phyloP scores from a whole-genome alignment of 208 protist species.

The Balamuthia mandrillaris region DNA sequence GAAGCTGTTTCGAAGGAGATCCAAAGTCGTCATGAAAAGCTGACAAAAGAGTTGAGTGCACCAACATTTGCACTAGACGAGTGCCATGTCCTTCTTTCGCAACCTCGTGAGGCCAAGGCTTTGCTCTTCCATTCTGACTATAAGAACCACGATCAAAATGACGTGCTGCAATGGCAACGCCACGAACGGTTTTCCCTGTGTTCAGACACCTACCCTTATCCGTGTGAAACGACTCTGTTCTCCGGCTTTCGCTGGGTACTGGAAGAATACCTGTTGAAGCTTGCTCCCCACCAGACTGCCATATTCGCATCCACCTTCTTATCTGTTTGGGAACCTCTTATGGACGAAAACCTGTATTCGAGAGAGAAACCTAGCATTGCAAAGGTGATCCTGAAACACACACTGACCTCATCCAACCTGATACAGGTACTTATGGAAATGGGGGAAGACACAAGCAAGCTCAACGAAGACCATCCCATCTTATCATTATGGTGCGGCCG shows the following conservation, averaged over 20 bases:
- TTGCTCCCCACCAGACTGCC: background rate
- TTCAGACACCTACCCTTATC: background rate
- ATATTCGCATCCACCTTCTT: constrained; percentile 15
- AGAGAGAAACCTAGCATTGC: background rate
- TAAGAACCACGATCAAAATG: background rate
- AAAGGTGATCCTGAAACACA: background rate
- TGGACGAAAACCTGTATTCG: background rate
- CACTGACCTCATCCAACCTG: background rate
- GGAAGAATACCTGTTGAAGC: background rate
- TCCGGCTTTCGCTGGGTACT: constrained; percentile 30
- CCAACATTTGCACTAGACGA: constrained; percentile 13
- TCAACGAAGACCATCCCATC: background rate
- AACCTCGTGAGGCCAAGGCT: background rate
- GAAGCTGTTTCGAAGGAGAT: background rate
- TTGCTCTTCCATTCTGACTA: constrained; percentile 21
- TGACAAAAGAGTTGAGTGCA: background rate
- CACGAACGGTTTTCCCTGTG: background rate
- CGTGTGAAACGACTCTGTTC: constrained; percentile 16
- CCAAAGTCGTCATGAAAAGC: background rate
- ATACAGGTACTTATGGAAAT: background rate
- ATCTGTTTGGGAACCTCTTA: background rate
- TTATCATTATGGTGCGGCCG: background rate
- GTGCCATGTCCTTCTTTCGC: background rate
- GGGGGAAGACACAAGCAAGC: background rate
- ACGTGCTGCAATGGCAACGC: background rate